Percentiles rank a stretch among this genome's conserved stretches.
phyloP scores from a whole-genome alignment of 2,329 filamentous ascomycete genomes.

The Fusarium veterinarium region DNA sequence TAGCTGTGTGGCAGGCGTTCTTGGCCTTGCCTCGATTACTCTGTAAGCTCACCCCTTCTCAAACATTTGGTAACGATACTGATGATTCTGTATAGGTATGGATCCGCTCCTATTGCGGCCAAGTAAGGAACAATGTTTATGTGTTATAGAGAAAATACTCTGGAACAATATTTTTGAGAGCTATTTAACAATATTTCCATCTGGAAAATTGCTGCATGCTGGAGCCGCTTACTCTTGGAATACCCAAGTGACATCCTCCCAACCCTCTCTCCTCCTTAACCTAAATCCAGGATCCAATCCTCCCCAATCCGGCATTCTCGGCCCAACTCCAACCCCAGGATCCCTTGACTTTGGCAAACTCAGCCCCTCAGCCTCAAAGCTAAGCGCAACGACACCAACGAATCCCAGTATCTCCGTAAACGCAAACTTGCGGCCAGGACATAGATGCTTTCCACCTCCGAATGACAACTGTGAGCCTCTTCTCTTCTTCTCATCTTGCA shows the following conservation, averaged over 20 bases:
- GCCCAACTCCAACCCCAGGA: conserved; percentile 3
- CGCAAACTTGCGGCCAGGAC: conserved; percentile 49
- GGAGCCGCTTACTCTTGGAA: not conserved
- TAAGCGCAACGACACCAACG: conserved; percentile 4
- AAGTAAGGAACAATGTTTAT: accelerated
- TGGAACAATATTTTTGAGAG: accelerated
- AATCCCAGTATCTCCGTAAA: conserved; percentile 39
- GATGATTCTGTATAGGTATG: not conserved
- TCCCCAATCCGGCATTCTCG: conserved; percentile 10
- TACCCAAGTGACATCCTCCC: conserved; percentile 15
- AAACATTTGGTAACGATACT: too few relatives aligned
- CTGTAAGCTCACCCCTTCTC: not conserved
- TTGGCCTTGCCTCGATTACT: not conserved
- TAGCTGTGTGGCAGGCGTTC: not conserved
- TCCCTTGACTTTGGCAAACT: conserved; percentile 17
- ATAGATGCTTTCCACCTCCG: conserved; percentile 49
- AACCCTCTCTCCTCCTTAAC: conserved; percentile 2
- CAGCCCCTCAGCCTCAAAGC: conserved; percentile 27
- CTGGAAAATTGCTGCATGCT: accelerated
- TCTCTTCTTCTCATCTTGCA: conserved; percentile 36
- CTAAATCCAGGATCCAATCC: not conserved
- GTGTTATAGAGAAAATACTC: not conserved
- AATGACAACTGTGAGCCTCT: conserved; percentile 47
- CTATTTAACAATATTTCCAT: accelerated
- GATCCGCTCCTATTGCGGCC: not conserved